These are phyloP conservation scores for Carex arenaria DNA, from an alignment of 202 grass and related monocot genomes.

Conservation along the genomic window DNA sequence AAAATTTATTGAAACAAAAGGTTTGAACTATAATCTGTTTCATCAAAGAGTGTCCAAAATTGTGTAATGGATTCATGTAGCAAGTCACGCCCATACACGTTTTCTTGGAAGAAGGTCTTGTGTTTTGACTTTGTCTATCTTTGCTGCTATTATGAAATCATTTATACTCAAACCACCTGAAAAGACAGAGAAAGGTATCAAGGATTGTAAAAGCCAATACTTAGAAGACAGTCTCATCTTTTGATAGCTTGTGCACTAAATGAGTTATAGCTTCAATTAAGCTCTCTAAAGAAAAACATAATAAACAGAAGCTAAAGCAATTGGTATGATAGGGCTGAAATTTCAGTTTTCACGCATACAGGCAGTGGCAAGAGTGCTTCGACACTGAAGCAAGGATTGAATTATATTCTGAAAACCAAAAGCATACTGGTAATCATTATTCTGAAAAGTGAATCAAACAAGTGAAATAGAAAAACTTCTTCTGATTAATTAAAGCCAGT, in stretches of 20 bases:
- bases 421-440: neutral
- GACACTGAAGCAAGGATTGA: neutral
- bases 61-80: neutral
- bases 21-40: neutral
- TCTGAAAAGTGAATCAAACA: neutral
- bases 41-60: neutral
- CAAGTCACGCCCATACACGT: constrained; percentile 44
- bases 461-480: neutral
- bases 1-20: neutral
- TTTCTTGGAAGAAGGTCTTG: constrained; percentile 47
- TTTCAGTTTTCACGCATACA: neutral
- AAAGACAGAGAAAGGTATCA: neutral
- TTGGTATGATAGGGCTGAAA: neutral
- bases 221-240: neutral
- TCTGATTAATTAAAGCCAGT: neutral
- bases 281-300: neutral
- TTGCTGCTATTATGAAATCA: constrained; percentile 52
- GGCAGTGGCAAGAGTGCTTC: neutral
- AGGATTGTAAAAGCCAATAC: neutral
- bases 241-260: neutral
- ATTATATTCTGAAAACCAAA: neutral
- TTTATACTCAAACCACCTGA: constrained; percentile 53
- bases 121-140: constrained; percentile 39
- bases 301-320: neutral
- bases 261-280: constrained; percentile 5